These are phyloP conservation scores for Inonotus obliquus DNA, from an alignment of 1,284 basidiomycete species.

Conservation along the genomic window DNA sequence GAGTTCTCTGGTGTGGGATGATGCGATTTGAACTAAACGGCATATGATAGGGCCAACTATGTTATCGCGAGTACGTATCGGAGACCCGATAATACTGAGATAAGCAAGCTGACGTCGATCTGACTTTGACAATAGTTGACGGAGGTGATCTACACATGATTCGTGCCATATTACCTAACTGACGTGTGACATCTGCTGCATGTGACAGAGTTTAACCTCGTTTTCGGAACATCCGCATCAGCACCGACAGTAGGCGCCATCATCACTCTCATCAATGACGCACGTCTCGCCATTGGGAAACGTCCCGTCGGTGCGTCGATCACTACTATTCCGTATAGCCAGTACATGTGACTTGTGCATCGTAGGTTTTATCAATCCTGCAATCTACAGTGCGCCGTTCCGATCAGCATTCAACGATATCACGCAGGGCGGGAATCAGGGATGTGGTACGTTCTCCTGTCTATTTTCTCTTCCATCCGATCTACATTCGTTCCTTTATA, in stretches of 20 bases:
- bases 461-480: conserved; percentile 18
- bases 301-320: conserved; percentile 27
- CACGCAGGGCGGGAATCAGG: conserved; percentile 29
- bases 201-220: conserved; percentile 23
- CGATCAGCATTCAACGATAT: conserved; percentile 33
- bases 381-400: conserved; percentile 29
- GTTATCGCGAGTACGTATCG: conserved; percentile 25
- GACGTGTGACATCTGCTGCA: neutral
- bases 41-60: conserved; percentile 21
- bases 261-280: conserved; percentile 46
- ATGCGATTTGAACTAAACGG: neutral
- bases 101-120: neutral
- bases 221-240: conserved; percentile 35
- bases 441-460: conserved; percentile 23
- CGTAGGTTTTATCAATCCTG: conserved; percentile 36
- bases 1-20: neutral
- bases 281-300: conserved; percentile 34
- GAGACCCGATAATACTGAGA: conserved; percentile 6
- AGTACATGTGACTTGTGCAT: neutral
- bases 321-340: neutral
- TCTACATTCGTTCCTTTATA: neutral
- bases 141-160: conserved; percentile 7
- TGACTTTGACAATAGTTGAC: conserved; percentile 16
- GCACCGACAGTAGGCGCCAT: conserved; percentile 43
- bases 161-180: neutral